Conservation (phyloP, 306 rosid species). For the Acacia melanoxylon region DNA sequence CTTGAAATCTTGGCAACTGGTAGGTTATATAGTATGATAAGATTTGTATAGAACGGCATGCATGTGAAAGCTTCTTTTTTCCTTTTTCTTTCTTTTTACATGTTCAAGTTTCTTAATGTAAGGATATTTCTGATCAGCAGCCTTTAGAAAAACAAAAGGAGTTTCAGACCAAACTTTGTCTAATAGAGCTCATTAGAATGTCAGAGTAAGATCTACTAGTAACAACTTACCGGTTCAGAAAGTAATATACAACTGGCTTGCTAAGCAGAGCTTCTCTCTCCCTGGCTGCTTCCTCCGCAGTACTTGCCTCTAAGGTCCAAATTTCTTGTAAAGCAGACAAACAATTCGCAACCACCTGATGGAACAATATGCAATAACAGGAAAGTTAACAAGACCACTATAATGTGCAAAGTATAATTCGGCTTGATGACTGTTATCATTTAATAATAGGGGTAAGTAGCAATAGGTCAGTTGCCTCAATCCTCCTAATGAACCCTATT, state of each 20-base stretch:
- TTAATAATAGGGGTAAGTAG: neutral
- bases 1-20: constrained; percentile 2
- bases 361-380: constrained; percentile 18
- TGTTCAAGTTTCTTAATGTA: neutral
- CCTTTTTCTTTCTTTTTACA: neutral
- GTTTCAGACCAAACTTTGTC: constrained; percentile 7
- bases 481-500: neutral
- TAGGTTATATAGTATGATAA: constrained; percentile 10
- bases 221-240: constrained; percentile 74
- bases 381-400: neutral
- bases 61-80: neutral
- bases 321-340: constrained; percentile 94
- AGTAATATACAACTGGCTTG: constrained; percentile 79
- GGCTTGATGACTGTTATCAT: constrained; percentile 11
- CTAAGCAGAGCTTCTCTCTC: constrained; percentile 91
- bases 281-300: constrained; percentile 88
- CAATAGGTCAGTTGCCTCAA: neutral
- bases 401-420: constrained; percentile 13
- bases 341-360: constrained; percentile 95
- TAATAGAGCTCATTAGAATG: constrained; percentile 8
- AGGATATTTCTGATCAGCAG: neutral
- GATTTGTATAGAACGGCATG: neutral
- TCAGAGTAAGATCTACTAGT: constrained; percentile 9
- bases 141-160: constrained; percentile 1
- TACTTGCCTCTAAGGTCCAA: constrained; percentile 83